Evolutionary conservation across 2,329 filamentous ascomycete species (phyloP).

Genomic region (Purpureocillium lavendulum): DNA sequence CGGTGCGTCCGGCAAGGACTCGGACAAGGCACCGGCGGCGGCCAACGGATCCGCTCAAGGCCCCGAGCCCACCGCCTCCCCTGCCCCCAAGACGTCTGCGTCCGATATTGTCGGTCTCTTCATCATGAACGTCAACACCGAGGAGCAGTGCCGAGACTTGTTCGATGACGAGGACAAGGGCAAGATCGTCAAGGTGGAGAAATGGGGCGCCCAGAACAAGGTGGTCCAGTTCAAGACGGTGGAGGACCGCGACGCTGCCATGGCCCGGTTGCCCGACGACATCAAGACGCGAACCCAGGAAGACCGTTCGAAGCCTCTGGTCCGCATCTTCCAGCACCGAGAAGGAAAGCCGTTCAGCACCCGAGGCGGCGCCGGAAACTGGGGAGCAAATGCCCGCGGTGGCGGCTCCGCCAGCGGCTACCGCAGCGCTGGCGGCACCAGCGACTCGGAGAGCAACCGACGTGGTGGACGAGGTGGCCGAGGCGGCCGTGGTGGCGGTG

Average conservation of each 20-base stretch:
- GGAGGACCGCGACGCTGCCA: slow-evolving; percentile 73
- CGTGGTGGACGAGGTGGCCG: slow-evolving; percentile 48
- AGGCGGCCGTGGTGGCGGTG: slow-evolving; percentile 48
- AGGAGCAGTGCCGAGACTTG: slow-evolving; percentile 73
- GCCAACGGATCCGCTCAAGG: slow-evolving; percentile 47
- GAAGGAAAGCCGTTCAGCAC: slow-evolving; percentile 45
- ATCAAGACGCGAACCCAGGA: slow-evolving; percentile 64
- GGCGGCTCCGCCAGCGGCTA: slow-evolving; percentile 62
- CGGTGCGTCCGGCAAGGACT: slow-evolving; percentile 39
- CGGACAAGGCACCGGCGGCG: slow-evolving; percentile 43
- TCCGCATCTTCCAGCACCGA: slow-evolving; percentile 74
- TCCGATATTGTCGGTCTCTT: slow-evolving; percentile 79
- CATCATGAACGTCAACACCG: slow-evolving; percentile 75
- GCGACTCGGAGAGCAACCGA: slow-evolving; percentile 53
- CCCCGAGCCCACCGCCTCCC: slow-evolving; percentile 45
- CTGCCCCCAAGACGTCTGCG: slow-evolving; percentile 48
- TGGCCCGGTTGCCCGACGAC: slow-evolving; percentile 66
- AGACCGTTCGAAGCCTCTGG: slow-evolving; percentile 69
- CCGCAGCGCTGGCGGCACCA: slow-evolving; percentile 73
- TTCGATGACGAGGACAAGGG: slow-evolving; percentile 75
- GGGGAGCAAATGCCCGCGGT: slow-evolving; percentile 58
- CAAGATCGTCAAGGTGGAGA: slow-evolving; percentile 74
- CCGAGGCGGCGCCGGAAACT: slow-evolving; percentile 59
- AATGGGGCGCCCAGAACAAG: slow-evolving; percentile 71
- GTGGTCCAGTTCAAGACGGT: slow-evolving; percentile 76